Evolutionary conservation across 805 yeast species (phyloP), one percentile per base, ranked within the genome.

Genomic region (Saccharomycopsis schoenii): DNA sequence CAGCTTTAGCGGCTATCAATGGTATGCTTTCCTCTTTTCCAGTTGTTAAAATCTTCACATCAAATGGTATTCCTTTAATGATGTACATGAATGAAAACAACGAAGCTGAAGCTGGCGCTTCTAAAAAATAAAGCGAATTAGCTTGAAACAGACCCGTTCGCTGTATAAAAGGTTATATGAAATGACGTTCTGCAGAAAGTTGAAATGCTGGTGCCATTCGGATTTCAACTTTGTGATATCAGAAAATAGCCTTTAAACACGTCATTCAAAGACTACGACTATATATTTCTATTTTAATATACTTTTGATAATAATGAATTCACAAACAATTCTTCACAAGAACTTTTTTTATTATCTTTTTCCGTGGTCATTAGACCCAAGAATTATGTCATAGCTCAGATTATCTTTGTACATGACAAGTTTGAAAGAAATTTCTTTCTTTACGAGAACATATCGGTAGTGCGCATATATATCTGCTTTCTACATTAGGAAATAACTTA

Each of bases 21-120:
- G 86, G 86, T 2, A 71, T 83, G 64, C 68, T 81, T 52, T 83
- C 84, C 15, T 82, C 86, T 14, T 79, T 81, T 67, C 86, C 87
- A 19, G 77, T 80, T 37, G 77, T 78, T 61, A 82, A 82, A 68
- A 73, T 82, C 55, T 81, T 83, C 69, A 79, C 83, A 3, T 81
- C 86, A 12, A 83, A 83, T 70, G 83, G 84, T 39, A 79, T 83
- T 51, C 88, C 88, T 11, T 70, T 83, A 56, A 66, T 83, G 67
- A 79, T 81, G 70, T 77, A 71, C 58, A 61, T 73, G 54, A 66
- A 68, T 12, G 62, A 60, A 29, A 54, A 56, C 29, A 37, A 60
- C 42, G 47, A 56, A 12, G 55, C 21, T 12, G 25, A 34, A 3
- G 15, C 21, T 39, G 29, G 56, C 39, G 56, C 56, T 34, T 29